These are phyloP conservation scores for Stemphylium lycopersici DNA, from an alignment of 2,329 filamentous ascomycete species.

Conservation along the genomic window DNA sequence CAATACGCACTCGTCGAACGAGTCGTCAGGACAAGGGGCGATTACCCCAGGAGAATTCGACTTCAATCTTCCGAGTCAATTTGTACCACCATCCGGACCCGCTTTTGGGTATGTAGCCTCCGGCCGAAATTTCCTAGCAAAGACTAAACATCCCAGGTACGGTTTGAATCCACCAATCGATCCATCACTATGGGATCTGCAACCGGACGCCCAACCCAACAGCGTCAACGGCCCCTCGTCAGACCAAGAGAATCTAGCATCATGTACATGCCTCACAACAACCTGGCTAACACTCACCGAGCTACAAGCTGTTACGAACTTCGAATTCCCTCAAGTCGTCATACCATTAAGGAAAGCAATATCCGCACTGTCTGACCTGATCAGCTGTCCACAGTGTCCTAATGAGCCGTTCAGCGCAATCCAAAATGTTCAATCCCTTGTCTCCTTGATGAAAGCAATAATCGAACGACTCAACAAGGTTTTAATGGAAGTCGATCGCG, in stretches of 20 bases:
- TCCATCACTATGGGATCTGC: conserved; percentile 35
- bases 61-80: conserved; percentile 7
- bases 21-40: conserved; percentile 3
- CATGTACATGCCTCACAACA: conserved; percentile 54
- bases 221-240: conserved; percentile 2
- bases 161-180: conserved; percentile 26
- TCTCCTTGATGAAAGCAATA: conserved; percentile 51
- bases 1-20: conserved; percentile 2
- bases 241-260: conserved; percentile 15
- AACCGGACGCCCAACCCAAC: not conserved
- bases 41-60: conserved; percentile 13
- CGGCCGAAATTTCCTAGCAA: not conserved
- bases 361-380: conserved; percentile 46
- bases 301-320: conserved; percentile 47
- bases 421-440: conserved; percentile 54
- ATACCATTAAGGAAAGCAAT: conserved; percentile 52
- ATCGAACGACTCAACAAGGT: conserved; percentile 51
- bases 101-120: conserved; percentile 21
- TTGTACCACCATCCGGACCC: conserved; percentile 5
- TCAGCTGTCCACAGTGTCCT: conserved; percentile 53
- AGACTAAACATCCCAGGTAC: conserved; percentile 16
- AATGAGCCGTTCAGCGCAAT: conserved; percentile 50
- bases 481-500: conserved; percentile 49
- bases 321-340: conserved; percentile 53
- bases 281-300: conserved; percentile 54